Conservation (phyloP, 2,329 filamentous ascomycete species). For the Trichophyton benhamiae region DNA sequence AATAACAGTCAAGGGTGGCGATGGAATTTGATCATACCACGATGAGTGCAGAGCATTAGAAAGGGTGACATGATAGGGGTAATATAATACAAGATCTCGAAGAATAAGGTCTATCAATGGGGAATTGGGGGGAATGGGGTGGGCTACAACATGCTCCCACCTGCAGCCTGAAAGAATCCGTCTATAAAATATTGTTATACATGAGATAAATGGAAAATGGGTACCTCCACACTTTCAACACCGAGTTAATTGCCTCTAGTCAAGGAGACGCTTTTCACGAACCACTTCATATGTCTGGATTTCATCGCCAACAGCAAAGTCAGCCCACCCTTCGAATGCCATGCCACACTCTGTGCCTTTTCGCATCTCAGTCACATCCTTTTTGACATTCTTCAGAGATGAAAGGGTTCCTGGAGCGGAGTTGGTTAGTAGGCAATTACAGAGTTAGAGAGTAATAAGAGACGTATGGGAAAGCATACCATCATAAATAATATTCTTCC, state of each 20-base stretch:
- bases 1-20: no score
- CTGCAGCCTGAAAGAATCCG: neutral
- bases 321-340: slow-evolving; percentile 66
- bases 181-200: neutral
- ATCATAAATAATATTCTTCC: slow-evolving; percentile 61
- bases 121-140: neutral
- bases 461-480: slow-evolving; percentile 46
- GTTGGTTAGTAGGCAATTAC: neutral
- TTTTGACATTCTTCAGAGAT: slow-evolving; percentile 83
- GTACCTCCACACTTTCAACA: slow-evolving; percentile 5
- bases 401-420: slow-evolving; percentile 54
- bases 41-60: neutral
- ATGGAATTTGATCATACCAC: neutral
- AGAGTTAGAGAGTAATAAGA: no score
- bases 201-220: neutral
- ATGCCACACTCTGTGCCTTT: slow-evolving; percentile 94
- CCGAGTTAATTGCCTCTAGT: slow-evolving; percentile 18
- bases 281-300: slow-evolving; percentile 80
- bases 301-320: slow-evolving; percentile 67
- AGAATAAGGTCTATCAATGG: neutral
- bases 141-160: neutral
- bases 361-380: slow-evolving; percentile 75
- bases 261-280: slow-evolving; percentile 48
- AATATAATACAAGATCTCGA: neutral
- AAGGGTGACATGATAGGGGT: neutral